Evolutionary conservation across 2,329 filamentous ascomycete genomes (phyloP), one percentile per base, ranked within the genome.

Genomic region (Fusarium sarcochroum): DNA sequence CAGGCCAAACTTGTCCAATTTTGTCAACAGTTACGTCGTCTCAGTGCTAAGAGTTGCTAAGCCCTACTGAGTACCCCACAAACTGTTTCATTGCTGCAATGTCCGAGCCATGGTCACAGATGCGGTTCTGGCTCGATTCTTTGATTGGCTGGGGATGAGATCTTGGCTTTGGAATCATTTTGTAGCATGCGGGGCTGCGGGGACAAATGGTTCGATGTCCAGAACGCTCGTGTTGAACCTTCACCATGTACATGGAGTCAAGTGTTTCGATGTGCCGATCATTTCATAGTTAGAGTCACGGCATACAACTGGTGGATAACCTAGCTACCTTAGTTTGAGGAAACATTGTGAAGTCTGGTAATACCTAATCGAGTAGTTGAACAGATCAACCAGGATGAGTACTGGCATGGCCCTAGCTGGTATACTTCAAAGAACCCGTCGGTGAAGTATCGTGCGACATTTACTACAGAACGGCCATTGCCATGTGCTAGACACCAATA

Each of bases 141-240:
- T 23, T 64, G 42, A 60, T 64, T 50, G 58, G 67, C 48, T 23
- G 14, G 17, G 25, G 5, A 21, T 27, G n/a, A 7, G 21, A 54
- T 53, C 58, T 60, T 58, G 56, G 64, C 54, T 70, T 70, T 70
- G 67, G 67, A 70, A 70, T 70, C 67, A 70, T 68, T 63, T 42
- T 50, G n/a, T n/a, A 34, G 47, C 20, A 35, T 70, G 63, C 52
- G 67, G 67, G 67, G 67, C 59, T 52, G 63, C 45, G 67, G 67
- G 61, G 63, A 56, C 17, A 25, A 32, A 64, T 68, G 51, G 54
- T 55, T 45, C 52, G 41, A 61, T 45, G 15, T 18, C 23, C 7
- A 41, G 15, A 14, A 41, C 21, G 11, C 18, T 40, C 11, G 9
- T 8, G 13, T 23, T 41, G 2, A 40, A 13, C 11, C n/a, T 21